Evolutionary conservation across 495 filamentous ascomycete species (phyloP), one percentile per base, ranked within the genome.

Genomic region (Pseudomonodictys pantanalensis): DNA sequence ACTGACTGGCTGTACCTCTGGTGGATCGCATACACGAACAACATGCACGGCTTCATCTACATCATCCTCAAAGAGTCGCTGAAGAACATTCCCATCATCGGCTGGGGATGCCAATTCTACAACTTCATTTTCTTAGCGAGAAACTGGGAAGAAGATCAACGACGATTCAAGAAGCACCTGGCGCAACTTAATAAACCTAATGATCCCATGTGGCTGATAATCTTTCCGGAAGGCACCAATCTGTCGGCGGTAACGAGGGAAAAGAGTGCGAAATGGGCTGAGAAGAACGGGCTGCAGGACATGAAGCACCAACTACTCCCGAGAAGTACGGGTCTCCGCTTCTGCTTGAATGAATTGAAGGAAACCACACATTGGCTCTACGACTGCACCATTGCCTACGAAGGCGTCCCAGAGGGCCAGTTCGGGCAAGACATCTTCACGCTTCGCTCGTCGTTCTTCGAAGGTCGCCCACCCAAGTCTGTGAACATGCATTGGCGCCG

Each of bases 401-500:
- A 76, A 62, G 73, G 73, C 30, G 61, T 76, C 2, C 73, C 73
- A 18, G 48, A 35, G 3, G 68, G 72, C 17, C 52, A 68, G 47
- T 76, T 71, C 56, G 73, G 73, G 15, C 73, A 76, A 52, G 73
- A 76, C 45, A 73, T 76, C 33, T 76, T 70, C 60, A 75, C 72
- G 3, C 69, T 76, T 23, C 60, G 70, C 8, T 72, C 71, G 0
- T 73, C 71, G 1, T 72, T 72, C 53, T 76, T 76, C 43, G 72
- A 76, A 64, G 73, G 73, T 5, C 62, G 73, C 6, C 72, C 73
- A 1, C 73, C 73, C 8, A 75, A 75, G 55, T 72, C 69, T 15
- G 73, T 76, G 26, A 76, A 76, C 52, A 75, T 76, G 73, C 71
- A 73, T 38, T 76, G 71, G 71, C 70, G 73, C 29, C 64, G 73